Evolutionary conservation across 2,329 filamentous ascomycete genomes (phyloP).

Genomic region (Fusarium verrucosum): DNA sequence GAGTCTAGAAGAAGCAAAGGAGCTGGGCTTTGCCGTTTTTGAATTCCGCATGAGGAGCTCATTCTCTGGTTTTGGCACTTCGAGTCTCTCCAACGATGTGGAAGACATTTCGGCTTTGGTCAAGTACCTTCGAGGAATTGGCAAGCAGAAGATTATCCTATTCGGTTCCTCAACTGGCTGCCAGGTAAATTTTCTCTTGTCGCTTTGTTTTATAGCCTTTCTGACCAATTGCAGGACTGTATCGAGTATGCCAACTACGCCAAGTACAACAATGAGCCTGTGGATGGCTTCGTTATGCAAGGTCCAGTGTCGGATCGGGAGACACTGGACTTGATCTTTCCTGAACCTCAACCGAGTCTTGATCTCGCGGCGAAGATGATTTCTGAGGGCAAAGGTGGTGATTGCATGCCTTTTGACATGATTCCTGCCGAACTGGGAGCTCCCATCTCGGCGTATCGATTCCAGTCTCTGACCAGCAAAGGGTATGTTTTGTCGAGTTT

Average conservation of each 20-base stretch:
- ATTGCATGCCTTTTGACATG: constrained; percentile 62
- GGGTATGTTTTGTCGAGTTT: constrained; percentile 56
- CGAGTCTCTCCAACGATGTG: constrained; percentile 61
- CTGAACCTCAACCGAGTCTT: constrained; percentile 57
- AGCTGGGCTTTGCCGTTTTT: constrained; percentile 62
- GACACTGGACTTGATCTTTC: constrained; percentile 59
- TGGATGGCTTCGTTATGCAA: constrained; percentile 83
- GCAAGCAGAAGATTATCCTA: constrained; percentile 62
- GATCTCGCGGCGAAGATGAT: constrained; percentile 64
- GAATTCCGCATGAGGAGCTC: constrained; percentile 66
- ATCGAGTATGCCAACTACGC: constrained; percentile 62
- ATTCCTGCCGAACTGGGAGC: constrained; percentile 53
- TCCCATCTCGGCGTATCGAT: constrained; percentile 63
- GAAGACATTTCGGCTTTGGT: constrained; percentile 63
- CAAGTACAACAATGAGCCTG: constrained; percentile 56
- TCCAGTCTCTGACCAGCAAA: constrained; percentile 59
- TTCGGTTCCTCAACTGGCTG: constrained; percentile 69
- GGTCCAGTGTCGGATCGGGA: constrained; percentile 83
- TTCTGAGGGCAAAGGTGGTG: constrained; percentile 60
- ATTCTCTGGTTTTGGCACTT: constrained; percentile 62
- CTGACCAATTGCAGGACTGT: constrained; percentile 57
- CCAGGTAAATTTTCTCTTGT: constrained; percentile 52
- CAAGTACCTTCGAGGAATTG: constrained; percentile 61
- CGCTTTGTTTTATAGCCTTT: neutral
- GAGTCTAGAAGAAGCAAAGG: constrained; percentile 51